Evolutionary conservation across 176 grass and related monocot species (phyloP).

Genomic region (Raddia guianensis): DNA sequence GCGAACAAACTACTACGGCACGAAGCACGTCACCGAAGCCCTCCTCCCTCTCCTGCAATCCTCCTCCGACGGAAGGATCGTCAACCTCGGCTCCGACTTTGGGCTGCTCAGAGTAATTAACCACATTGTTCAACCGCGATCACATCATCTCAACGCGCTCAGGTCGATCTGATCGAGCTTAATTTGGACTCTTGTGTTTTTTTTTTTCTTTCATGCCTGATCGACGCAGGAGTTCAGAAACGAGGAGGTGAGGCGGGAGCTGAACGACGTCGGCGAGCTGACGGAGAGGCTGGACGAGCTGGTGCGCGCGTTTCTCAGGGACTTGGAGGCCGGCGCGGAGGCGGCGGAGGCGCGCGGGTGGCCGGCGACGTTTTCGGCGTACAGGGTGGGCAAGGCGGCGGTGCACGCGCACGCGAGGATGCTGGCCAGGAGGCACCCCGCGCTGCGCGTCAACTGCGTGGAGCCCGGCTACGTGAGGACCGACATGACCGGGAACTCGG

Average conservation of each 20-base stretch:
- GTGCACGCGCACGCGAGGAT: conserved; percentile 63
- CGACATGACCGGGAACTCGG: conserved; percentile 46
- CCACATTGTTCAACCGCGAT: too few species aligned
- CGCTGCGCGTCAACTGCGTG: conserved; percentile 51
- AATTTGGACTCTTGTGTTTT: too few species aligned
- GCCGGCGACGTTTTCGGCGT: conserved; percentile 45
- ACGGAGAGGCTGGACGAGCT: conserved; percentile 53
- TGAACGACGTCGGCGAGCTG: conserved; percentile 39
- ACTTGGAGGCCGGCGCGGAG: conserved; percentile 47
- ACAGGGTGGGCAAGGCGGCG: conserved; percentile 56
- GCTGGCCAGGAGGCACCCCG: conserved; percentile 46
- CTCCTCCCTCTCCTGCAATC: conserved; percentile 55
- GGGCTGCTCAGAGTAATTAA: conserved; percentile 46
- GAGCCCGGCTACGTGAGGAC: conserved; percentile 67
- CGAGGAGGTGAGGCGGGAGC: conserved; percentile 53
- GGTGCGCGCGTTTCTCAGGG: conserved; percentile 42
- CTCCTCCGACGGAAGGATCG: conserved; percentile 50
- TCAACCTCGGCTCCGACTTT: conserved; percentile 58
- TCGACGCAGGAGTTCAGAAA: conserved; percentile 23
- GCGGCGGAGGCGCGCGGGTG: conserved; percentile 26
- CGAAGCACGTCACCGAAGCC: conserved; percentile 45
- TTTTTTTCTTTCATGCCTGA: too few species aligned
- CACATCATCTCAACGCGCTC: background rate
- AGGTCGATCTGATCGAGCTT: background rate
- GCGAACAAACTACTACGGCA: conserved; percentile 69